Conservation (phyloP, 257 asterid species). For the Dorcoceras hygrometricum region DNA sequence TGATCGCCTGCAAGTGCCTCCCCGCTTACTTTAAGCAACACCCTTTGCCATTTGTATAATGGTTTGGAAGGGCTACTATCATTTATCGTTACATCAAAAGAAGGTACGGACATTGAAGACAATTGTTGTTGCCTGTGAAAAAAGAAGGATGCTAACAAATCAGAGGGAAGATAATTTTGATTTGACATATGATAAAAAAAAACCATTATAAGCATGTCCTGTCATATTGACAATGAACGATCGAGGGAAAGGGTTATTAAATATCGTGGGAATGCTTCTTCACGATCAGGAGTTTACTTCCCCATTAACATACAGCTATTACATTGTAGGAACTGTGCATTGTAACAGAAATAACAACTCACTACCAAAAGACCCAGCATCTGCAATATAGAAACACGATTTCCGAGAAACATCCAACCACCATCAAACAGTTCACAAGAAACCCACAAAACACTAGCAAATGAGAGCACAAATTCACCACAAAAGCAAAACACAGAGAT, state of each 20-base stretch:
- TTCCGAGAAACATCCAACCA: constrained; percentile 20
- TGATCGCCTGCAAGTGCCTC: constrained; percentile 99
- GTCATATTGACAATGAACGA: constrained; percentile 8
- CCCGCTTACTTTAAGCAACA: no score
- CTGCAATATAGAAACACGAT: background rate
- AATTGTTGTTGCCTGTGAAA: constrained; percentile 42
- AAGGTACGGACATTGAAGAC: constrained; percentile 45
- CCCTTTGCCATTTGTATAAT: constrained; percentile 83
- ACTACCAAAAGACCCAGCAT: background rate
- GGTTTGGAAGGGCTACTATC: constrained; percentile 46
- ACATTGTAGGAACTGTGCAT: background rate
- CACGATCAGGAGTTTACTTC: background rate
- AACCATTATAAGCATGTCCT: background rate
- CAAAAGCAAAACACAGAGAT: background rate
- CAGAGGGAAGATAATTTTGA: background rate
- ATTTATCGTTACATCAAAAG: constrained; percentile 51
- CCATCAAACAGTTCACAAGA: constrained; percentile 1
- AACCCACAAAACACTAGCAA: constrained; percentile 13
- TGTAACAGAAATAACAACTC: background rate
- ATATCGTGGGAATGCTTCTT: background rate
- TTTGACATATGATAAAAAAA: background rate
- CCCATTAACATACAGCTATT: background rate
- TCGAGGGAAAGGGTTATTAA: constrained; percentile 6
- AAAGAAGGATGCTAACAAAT: constrained; percentile 4
- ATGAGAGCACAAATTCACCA: background rate